phyloP scores from a whole-genome alignment of 2,329 filamentous ascomycete species.

The Westerdykella ornata region DNA sequence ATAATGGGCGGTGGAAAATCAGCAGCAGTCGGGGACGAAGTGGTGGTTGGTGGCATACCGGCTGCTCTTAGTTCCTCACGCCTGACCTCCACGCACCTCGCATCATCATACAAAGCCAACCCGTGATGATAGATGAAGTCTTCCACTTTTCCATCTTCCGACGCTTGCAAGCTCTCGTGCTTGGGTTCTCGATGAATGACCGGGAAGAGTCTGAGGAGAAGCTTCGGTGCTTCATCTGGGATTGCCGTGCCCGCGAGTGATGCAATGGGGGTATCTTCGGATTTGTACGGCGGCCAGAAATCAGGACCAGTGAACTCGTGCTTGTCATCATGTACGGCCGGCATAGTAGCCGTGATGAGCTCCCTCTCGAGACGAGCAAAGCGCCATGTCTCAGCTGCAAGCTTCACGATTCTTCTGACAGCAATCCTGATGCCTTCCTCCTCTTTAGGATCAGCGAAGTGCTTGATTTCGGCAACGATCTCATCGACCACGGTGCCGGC shows the following conservation, averaged over 20 bases:
- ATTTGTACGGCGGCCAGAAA: slow-evolving; percentile 32
- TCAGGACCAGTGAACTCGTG: slow-evolving; percentile 27
- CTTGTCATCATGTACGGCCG: slow-evolving; percentile 30
- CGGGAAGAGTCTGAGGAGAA: slow-evolving; percentile 48
- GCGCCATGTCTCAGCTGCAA: slow-evolving; percentile 54
- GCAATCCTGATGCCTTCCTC: slow-evolving; percentile 47
- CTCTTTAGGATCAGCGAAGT: slow-evolving; percentile 47
- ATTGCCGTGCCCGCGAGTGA: slow-evolving; percentile 22
- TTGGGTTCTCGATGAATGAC: slow-evolving; percentile 48
- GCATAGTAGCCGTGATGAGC: slow-evolving; percentile 49
- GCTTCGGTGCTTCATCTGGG: slow-evolving; percentile 33
- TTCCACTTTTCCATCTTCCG: slow-evolving; percentile 40
- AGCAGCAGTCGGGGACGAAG: slow-evolving; percentile 33
- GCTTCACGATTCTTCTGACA: slow-evolving; percentile 51
- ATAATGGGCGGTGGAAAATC: slow-evolving; percentile 36
- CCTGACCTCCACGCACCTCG: slow-evolving; percentile 27
- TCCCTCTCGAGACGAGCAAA: slow-evolving; percentile 53
- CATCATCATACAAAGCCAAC: slow-evolving; percentile 46
- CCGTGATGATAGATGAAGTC: slow-evolving; percentile 47
- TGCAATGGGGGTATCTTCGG: slow-evolving; percentile 27
- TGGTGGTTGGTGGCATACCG: slow-evolving; percentile 34
- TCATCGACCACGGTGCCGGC: slow-evolving; percentile 52
- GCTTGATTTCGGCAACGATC: slow-evolving; percentile 49
- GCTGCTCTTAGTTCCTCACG: slow-evolving; percentile 34
- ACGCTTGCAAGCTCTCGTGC: slow-evolving; percentile 38